phyloP scores from a whole-genome alignment of 768 basidiomycete genomes.

The Boletus edulis region DNA sequence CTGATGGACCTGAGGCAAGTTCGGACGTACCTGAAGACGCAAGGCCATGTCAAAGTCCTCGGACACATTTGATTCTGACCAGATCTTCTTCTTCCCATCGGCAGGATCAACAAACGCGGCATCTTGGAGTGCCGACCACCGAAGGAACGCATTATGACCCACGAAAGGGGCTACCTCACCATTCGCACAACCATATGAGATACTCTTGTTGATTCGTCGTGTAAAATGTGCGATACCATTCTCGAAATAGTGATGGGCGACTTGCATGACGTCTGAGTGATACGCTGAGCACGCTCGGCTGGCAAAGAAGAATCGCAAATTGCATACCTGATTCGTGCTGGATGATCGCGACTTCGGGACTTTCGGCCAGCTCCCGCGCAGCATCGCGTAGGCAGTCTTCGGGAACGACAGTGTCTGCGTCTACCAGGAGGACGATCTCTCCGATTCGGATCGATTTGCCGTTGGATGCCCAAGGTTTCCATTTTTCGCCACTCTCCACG shows the following conservation, averaged over 20 bases:
- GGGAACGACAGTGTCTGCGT: slow-evolving; percentile 87
- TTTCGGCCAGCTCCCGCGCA: slow-evolving; percentile 74
- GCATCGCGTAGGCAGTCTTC: slow-evolving; percentile 92
- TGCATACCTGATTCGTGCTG: slow-evolving; percentile 82
- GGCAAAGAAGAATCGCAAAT: slow-evolving; percentile 20
- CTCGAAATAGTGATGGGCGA: slow-evolving; percentile 87
- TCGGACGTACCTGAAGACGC: slow-evolving; percentile 40
- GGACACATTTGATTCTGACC: slow-evolving; percentile 66
- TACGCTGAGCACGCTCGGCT: neutral
- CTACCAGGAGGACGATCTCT: slow-evolving; percentile 78
- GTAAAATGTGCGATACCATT: slow-evolving; percentile 91
- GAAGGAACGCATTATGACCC: slow-evolving; percentile 86
- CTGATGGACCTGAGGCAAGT: neutral
- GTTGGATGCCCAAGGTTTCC: slow-evolving; percentile 77
- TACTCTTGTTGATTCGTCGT: slow-evolving; percentile 79
- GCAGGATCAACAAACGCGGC: slow-evolving; percentile 64
- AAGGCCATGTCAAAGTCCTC: slow-evolving; percentile 73
- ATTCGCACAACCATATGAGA: slow-evolving; percentile 75
- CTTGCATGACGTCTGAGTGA: slow-evolving; percentile 78
- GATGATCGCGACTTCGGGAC: slow-evolving; percentile 68
- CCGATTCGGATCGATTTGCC: slow-evolving; percentile 74
- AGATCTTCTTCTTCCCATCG: slow-evolving; percentile 64
- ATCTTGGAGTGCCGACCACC: slow-evolving; percentile 89
- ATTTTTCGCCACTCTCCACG: slow-evolving; percentile 52
- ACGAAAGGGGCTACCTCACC: slow-evolving; percentile 79